Evolutionary conservation across 2,329 filamentous ascomycete genomes (phyloP), one percentile per base, ranked within the genome.

Genomic region (Apiospora marii): DNA sequence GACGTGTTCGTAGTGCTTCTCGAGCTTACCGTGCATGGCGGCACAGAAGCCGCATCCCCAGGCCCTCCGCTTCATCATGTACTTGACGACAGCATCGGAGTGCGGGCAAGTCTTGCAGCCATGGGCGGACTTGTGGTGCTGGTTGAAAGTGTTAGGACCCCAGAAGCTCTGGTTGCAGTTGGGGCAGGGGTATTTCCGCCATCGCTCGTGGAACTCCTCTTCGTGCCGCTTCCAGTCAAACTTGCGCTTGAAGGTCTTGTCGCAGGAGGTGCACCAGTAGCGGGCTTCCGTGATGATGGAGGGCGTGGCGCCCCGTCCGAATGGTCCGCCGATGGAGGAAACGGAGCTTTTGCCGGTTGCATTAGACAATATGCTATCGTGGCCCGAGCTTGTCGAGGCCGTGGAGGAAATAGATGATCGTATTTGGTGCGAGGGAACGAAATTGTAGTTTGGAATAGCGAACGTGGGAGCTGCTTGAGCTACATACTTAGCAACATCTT

Each of bases 21-120:
- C 90, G 75, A 90, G 89, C 16, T 90, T 89, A 22, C 89, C 87
- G 72, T 92, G 86, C 58, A 92, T 85, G 22, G 87, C 88, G 4
- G 88, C 90, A 77, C 91, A 93, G 81, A 92, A 92, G 37, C 91
- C 91, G 75, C 91, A 93, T 1, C 90, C 91, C 88, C 90, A 93
- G 51, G 91, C 90, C 80, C 89, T 90, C 75, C 90, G 87, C 83
- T 92, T 91, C 73, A 87, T 87, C 74, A 90, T 86, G 70, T 90
- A 90, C 77, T 87, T 87, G 78, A 91, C 89, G 27, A 91, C 89
- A 75, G 88, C 88, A 75, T 91, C 88, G 68, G 90, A 89, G 76
- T 92, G 90, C 6, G 90, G 90, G 74, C 90, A 92, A 4, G 89
- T 90, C 78, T 89, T 89, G 82, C 89, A 91, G 74, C 88, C 87